A percentile compares a stretch with the other conserved stretches of the same genome.
These are phyloP conservation scores for Pistacia atlantica DNA, from an alignment of 345 rosid species.

Conservation along the genomic window DNA sequence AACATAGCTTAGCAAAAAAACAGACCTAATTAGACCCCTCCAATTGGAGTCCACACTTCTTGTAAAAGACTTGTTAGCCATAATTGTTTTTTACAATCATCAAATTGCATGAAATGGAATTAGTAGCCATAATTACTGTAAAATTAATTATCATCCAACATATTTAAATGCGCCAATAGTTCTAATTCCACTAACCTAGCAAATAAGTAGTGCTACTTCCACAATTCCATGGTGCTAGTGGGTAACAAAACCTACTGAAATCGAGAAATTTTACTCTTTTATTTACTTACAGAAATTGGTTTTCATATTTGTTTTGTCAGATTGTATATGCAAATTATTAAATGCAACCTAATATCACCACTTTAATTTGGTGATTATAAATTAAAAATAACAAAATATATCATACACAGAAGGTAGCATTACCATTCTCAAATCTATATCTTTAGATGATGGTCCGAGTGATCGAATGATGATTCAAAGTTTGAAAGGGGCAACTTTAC, in stretches of 20 bases:
- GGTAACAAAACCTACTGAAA: neutral
- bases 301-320: too few relatives aligned
- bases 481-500: too few relatives aligned
- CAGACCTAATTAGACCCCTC: neutral
- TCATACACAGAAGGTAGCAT: too few relatives aligned
- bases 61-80: conserved; percentile 10
- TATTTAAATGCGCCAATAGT: conserved; percentile 17
- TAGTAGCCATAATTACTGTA: conserved; percentile 24
- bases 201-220: conserved; percentile 13
- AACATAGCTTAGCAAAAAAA: neutral
- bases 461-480: too few relatives aligned
- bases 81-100: conserved; percentile 20
- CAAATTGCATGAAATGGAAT: conserved; percentile 32
- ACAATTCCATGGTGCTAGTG: neutral
- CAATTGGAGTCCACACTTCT: conserved; percentile 14
- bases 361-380: too few relatives aligned
- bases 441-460: too few relatives aligned
- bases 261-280: neutral
- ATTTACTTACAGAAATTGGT: too few relatives aligned
- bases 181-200: conserved; percentile 23
- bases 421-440: too few relatives aligned
- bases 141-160: conserved; percentile 33
- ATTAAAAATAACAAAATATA: too few relatives aligned
- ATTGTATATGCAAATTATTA: too few relatives aligned
- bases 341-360: too few relatives aligned